Percentiles rank a stretch among this genome's conserved stretches.
phyloP scores from a whole-genome alignment of 352 stramenopile genomes.

The Pythium pectinolyticum region DNA sequence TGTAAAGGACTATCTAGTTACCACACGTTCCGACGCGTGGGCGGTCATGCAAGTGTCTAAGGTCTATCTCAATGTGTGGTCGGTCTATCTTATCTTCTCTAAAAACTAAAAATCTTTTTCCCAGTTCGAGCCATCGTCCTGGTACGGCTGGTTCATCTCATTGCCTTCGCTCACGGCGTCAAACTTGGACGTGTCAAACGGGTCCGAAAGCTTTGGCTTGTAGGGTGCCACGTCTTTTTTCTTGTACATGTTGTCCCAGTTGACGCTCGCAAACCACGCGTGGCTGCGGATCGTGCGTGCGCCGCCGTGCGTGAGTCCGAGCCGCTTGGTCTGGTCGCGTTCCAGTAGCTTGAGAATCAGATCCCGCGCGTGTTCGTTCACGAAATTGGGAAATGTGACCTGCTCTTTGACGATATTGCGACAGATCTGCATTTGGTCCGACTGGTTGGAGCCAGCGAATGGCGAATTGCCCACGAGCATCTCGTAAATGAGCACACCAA shows the following conservation, averaged over 20 bases:
- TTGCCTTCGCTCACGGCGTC: slow-evolving; percentile 72
- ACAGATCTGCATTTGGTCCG: slow-evolving; percentile 84
- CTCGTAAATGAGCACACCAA: slow-evolving; percentile 79
- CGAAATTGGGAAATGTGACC: slow-evolving; percentile 74
- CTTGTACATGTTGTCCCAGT: slow-evolving; percentile 68
- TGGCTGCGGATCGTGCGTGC: slow-evolving; percentile 76
- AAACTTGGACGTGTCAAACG: slow-evolving; percentile 82
- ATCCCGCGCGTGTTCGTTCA: slow-evolving; percentile 67
- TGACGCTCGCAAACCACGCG: slow-evolving; percentile 76
- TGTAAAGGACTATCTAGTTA: neutral
- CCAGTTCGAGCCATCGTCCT: slow-evolving; percentile 67
- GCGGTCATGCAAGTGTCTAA: neutral
- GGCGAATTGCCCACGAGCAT: slow-evolving; percentile 74
- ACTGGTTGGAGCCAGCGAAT: slow-evolving; percentile 67
- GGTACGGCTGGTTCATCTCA: slow-evolving; percentile 52
- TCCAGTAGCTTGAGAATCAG: slow-evolving; percentile 77
- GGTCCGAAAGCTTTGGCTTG: slow-evolving; percentile 67
- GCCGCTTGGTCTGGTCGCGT: slow-evolving; percentile 72
- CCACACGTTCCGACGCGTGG: slow-evolving; percentile 18
- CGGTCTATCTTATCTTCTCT: slow-evolving; percentile 1
- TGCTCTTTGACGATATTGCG: slow-evolving; percentile 80
- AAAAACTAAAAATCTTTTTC: slow-evolving; percentile 78
- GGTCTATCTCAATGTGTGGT: too few relatives aligned
- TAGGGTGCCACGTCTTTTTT: slow-evolving; percentile 80
- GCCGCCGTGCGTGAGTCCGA: slow-evolving; percentile 68